Conservation (phyloP, 768 basidiomycete genomes). For the Termitomyces sp. region DNA sequence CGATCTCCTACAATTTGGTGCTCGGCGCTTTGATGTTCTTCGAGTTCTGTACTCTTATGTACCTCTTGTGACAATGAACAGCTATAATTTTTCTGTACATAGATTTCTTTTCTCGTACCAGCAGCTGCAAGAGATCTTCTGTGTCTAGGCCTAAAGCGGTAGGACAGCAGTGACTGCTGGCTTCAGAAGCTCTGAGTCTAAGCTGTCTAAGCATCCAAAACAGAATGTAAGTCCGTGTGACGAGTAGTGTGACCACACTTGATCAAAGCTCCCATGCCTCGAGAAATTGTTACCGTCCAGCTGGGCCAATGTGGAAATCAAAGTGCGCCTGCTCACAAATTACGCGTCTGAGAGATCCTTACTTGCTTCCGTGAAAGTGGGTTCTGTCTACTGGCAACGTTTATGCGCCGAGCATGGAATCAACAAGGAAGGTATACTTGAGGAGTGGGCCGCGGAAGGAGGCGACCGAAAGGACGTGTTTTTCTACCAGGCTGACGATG, state of each 20-base stretch:
- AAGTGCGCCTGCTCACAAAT: conserved; percentile 47
- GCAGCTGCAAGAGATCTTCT: no score
- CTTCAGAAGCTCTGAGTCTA: background rate
- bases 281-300: conserved; percentile 80
- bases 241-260: conserved; percentile 8
- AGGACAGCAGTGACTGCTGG: background rate
- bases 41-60: background rate
- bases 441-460: conserved; percentile 95
- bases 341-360: background rate
- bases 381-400: conserved; percentile 97
- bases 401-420: conserved; percentile 99
- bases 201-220: no score
- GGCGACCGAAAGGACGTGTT: conserved; percentile 99
- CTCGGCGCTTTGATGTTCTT: background rate
- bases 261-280: conserved; percentile 51
- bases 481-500: conserved; percentile 99
- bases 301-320: conserved; percentile 93
- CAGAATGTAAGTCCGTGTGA: conserved; percentile 5
- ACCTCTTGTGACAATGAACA: background rate
- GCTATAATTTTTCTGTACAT: background rate
- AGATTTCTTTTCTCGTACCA: no score
- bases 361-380: conserved; percentile 54
- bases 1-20: background rate
- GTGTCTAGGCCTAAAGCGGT: background rate
- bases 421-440: conserved; percentile 90